A percentile compares a stretch with the other conserved stretches of the same genome.
Evolutionary conservation across 768 basidiomycete genomes (phyloP).

Genomic region (Tricholoma furcatifolium): DNA sequence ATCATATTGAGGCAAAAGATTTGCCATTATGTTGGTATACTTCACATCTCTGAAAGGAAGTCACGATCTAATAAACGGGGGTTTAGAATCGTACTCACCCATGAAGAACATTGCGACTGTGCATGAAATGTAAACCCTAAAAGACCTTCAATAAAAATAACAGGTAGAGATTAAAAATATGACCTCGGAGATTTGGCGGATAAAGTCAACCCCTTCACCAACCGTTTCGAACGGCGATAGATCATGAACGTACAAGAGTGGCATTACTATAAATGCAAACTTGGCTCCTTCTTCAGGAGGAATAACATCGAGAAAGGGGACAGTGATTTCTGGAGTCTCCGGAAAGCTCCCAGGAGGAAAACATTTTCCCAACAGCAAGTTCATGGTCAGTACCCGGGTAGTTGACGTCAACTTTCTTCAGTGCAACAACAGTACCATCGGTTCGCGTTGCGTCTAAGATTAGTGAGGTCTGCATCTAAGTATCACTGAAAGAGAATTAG

Average conservation of each 20-base stretch:
- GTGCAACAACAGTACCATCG: conserved; percentile 28
- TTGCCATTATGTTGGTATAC: conserved; percentile 31
- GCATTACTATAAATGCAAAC: conserved; percentile 27
- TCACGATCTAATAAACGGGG: background rate
- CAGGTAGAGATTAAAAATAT: background rate
- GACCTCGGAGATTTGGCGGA: conserved; percentile 28
- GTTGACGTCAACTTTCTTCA: conserved; percentile 26
- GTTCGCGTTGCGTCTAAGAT: conserved; percentile 31
- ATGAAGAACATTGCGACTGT: conserved; percentile 28
- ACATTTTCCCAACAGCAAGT: conserved; percentile 25
- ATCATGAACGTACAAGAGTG: conserved; percentile 20
- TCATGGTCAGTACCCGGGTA: conserved; percentile 23
- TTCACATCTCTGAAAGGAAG: conserved; percentile 9
- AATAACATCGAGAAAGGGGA: conserved; percentile 27
- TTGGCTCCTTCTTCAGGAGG: conserved; percentile 18
- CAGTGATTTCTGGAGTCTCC: conserved; percentile 32
- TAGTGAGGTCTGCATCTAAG: background rate
- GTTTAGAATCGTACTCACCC: conserved; percentile 17
- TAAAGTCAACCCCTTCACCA: conserved; percentile 30
- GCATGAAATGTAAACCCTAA: conserved; percentile 34
- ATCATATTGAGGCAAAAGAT: conserved; percentile 18
- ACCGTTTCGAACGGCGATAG: conserved; percentile 25
- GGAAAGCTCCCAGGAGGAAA: conserved; percentile 13
- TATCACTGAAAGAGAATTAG: background rate
- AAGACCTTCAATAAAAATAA: background rate